Evolutionary conservation across 768 basidiomycete genomes (phyloP).

Genomic region (Sarcomyxa edulis): DNA sequence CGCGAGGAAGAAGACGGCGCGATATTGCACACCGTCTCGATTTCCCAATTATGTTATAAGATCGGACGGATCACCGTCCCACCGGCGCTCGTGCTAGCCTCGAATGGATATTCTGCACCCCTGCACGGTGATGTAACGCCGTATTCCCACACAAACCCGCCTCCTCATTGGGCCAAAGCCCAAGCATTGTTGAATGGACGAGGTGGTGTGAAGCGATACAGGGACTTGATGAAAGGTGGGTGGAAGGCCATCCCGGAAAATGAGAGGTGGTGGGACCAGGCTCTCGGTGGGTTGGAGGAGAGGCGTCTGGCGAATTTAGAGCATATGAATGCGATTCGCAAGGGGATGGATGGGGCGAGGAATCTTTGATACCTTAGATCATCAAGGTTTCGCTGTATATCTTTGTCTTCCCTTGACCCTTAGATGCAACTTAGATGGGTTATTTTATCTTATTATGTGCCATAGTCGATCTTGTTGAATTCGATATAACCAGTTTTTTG

Average conservation of each 20-base stretch:
- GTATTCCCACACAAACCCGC: constrained; percentile 37
- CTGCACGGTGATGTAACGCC: constrained; percentile 14
- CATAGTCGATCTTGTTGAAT: too few species aligned
- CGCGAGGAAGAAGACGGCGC: constrained; percentile 49
- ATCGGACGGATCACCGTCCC: constrained; percentile 68
- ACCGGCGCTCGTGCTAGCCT: constrained; percentile 54
- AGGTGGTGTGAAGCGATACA: constrained; percentile 34
- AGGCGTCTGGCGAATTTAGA: constrained; percentile 27
- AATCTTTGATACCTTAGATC: too few species aligned
- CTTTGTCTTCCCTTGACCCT: too few species aligned
- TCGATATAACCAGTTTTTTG: too few species aligned
- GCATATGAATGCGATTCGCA: constrained; percentile 26
- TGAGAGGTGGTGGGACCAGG: constrained; percentile 67
- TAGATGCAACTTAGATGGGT: too few species aligned
- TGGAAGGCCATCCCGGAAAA: constrained; percentile 57
- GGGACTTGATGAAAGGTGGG: constrained; percentile 45
- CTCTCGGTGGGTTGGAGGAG: constrained; percentile 45
- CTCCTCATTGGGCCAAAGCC: constrained; percentile 42
- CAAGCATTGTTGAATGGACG: constrained; percentile 28
- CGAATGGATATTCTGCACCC: constrained; percentile 47
- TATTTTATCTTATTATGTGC: too few species aligned
- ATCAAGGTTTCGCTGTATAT: too few species aligned
- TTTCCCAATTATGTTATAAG: constrained; percentile 69
- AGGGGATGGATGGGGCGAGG: constrained; percentile 30
- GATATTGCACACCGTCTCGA: constrained; percentile 53